Evolutionary conservation across 768 basidiomycete species (phyloP), one percentile per base, ranked within the genome.

Genomic region (Crassisporium funariophilum): DNA sequence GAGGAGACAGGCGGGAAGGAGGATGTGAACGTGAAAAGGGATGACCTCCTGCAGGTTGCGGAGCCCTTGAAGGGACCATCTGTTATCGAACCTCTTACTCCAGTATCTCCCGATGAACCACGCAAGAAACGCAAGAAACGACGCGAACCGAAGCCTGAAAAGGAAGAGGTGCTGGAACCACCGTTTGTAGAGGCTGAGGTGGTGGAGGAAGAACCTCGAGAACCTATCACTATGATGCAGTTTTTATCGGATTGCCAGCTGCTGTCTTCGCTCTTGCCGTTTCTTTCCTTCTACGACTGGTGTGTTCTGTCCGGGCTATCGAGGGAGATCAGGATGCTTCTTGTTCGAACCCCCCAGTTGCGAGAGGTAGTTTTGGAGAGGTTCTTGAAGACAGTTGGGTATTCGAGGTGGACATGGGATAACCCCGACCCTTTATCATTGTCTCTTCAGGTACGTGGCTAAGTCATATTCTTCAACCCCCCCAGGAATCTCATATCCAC

Each of bases 281-380:
- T 78, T 57, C 57, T 91, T 42, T 70, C 81, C n/a, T 93, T 88
- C 56, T 77, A 73, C 46, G 86, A 91, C 34, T 90, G 86, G 82
- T 77, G 82, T 48, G 61, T 73, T 9, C 65, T 91, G 12, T 80
- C 79, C 38, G 71, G 75, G 13, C 64, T 83, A 10, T 82, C 78
- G 58, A 79, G 81, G 61, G 70, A 71, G 34, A 71, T 85, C 8
- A 73, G 80, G 31, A 63, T 65, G 19, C 57, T 66, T 38, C 50
- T 90, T 33, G 76, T 78, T 41, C 74, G 79, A 53, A 72, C 65
- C 17, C 63, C 74, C 5, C 68, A 68, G 27, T 63, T 88, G 29
- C 69, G 80, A 29, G 91, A 92, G 61, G 72, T 66, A 8, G 79
- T 87, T 11, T 60, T 93, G 49, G 84, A 88, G 65, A 68, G 84